Evolutionary conservation across 169 alveolate species (phyloP), one percentile per base, ranked within the genome.

Genomic region (Plasmodium reichenowi): DNA sequence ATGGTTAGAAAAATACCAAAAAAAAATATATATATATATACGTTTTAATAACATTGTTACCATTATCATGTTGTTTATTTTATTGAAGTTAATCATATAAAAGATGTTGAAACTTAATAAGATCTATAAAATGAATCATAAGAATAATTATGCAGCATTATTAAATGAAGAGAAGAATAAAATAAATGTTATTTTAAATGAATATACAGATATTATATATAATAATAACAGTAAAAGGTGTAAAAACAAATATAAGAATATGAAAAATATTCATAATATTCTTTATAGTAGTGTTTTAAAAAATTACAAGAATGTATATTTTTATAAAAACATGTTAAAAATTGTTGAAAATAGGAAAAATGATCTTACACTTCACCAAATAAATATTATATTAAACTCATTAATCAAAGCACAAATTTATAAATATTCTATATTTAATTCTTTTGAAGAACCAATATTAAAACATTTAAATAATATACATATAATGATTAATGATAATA

Each of bases 401-500:
- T 48, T 83, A 7, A 24, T 83, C 68, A 70, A 50, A 45, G 91
- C 85, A 8, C 54, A 83, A 17, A 83, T 83, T 9, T 83, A 68
- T 26, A 68, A 62, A 58, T 83, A 62, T 83, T 72, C 71, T 20
- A 68, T 72, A 83, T 68, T 83, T 17, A 60, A 48, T 62, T 52
- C 91, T n/a, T 67, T 83, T 17, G 85, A 83, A 43, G 45, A 29
- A 3, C 91, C 83, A 24, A 83, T 83, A 68, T 83, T 83, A 72
- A 83, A 70, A 43, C 63, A 83, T 48, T 22, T 83, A 83, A 83
- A 29, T 24, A 26, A n/a, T 24, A 20, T 83, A 26, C 68, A 15
- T 48, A 32, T 13, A n/a, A 32, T 54, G 29, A 83, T 83, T 43
- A 38, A 52, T 50, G 22, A 56, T 43, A 22, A 50, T 2, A 50